A percentile compares a stretch with the other conserved stretches of the same genome.
Conservation (phyloP, 345 rosid species). For the Garcia nutans region DNA sequence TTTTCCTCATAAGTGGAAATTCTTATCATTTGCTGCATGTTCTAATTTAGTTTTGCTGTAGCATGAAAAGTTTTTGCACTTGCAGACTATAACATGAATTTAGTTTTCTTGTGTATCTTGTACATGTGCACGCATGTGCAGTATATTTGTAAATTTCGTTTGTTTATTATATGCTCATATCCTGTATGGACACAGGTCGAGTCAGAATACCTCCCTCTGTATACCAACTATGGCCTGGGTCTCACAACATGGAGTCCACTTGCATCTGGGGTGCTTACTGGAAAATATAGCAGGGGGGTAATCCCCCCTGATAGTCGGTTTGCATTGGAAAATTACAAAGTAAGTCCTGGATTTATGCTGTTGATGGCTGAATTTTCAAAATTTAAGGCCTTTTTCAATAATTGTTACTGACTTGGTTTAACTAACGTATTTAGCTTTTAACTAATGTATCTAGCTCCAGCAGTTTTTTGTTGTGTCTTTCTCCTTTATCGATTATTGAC, state of each 20-base stretch:
- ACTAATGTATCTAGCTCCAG: background rate
- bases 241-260: conserved; percentile 99
- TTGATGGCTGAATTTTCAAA: background rate
- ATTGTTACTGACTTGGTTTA: background rate
- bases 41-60: background rate
- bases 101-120: too few species aligned
- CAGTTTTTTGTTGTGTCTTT: background rate
- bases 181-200: conserved; percentile 60
- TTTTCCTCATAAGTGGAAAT: background rate
- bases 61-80: background rate
- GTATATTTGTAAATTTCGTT: background rate
- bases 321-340: conserved; percentile 93
- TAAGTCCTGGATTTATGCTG: conserved; percentile 15
- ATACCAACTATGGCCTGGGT: conserved; percentile 82
- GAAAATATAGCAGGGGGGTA: conserved; percentile 83
- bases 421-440: background rate
- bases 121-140: background rate
- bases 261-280: conserved; percentile 96
- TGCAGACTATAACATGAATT: background rate
- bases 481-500: background rate
- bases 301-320: conserved; percentile 91
- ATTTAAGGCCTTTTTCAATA: background rate
- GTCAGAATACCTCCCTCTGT: conserved; percentile 83
- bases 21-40: background rate
- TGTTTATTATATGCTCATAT: background rate